Evolutionary conservation across 257 asterid genomes (phyloP).

Genomic region (Cinchona pubescens): DNA sequence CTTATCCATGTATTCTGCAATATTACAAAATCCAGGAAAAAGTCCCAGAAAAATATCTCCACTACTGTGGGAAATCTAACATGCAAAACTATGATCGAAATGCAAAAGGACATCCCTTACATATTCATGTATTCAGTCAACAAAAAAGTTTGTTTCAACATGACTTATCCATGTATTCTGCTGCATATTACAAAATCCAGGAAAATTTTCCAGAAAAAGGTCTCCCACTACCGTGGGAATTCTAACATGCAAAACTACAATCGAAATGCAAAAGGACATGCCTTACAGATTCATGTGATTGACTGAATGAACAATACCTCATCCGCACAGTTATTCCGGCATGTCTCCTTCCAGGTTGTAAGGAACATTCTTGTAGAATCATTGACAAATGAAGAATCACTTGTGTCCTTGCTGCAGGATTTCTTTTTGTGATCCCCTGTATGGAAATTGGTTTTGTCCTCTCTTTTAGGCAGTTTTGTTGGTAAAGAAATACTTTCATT

Average conservation of each 20-base stretch:
- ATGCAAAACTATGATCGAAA: too few relatives aligned
- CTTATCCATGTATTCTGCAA: too few relatives aligned
- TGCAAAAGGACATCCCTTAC: too few relatives aligned
- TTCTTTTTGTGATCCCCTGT: slow-evolving; percentile 19
- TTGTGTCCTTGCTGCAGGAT: slow-evolving; percentile 21
- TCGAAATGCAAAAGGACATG: not conserved
- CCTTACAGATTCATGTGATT: not conserved
- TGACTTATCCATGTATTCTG: too few relatives aligned
- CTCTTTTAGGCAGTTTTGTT: slow-evolving; percentile 43
- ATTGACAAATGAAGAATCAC: slow-evolving; percentile 31
- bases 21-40: not conserved
- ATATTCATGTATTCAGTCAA: too few relatives aligned
- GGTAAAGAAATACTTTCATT: slow-evolving; percentile 34
- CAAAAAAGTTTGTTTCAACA: too few relatives aligned
- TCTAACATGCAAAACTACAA: not conserved
- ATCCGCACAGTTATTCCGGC: slow-evolving; percentile 44
- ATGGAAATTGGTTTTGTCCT: slow-evolving; percentile 20
- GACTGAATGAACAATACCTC: slow-evolving; percentile 47
- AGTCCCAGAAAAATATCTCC: not conserved
- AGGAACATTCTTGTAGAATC: slow-evolving; percentile 58
- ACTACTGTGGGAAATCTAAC: not conserved
- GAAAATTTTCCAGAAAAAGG: too few relatives aligned
- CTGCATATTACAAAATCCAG: too few relatives aligned
- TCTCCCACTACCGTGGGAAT: too few relatives aligned
- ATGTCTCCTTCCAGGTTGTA: slow-evolving; percentile 81